These are phyloP conservation scores for Cercospora sesami DNA, from an alignment of 2,329 filamentous ascomycete species.

Conservation along the genomic window DNA sequence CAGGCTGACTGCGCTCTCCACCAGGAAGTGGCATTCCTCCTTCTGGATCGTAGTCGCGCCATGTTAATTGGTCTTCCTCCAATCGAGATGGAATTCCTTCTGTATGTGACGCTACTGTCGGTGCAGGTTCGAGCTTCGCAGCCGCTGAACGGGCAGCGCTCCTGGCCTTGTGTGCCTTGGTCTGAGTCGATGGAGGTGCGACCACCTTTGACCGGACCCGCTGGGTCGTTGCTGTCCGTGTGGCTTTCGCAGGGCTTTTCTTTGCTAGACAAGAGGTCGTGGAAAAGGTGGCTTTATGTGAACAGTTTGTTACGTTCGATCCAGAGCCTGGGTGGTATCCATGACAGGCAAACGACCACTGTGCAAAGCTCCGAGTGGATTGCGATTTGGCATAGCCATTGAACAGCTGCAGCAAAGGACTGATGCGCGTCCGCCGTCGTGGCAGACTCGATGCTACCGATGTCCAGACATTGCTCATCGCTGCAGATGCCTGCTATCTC, in stretches of 20 bases:
- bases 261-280: conserved; percentile 12
- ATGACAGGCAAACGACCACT: conserved; percentile 6
- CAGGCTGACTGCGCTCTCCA: conserved; percentile 33
- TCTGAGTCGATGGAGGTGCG: not conserved
- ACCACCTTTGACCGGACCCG: not conserved
- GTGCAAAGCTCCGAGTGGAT: conserved; percentile 15
- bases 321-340: not conserved
- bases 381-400: conserved; percentile 31
- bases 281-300: conserved; percentile 13
- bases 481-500: not conserved
- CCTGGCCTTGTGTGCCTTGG: conserved; percentile 10
- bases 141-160: conserved; percentile 5
- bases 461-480: conserved; percentile 40
- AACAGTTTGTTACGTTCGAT: not conserved
- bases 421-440: conserved; percentile 22
- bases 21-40: conserved; percentile 40
- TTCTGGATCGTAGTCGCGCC: conserved; percentile 42
- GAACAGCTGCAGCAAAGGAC: conserved; percentile 35
- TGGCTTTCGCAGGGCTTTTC: not conserved
- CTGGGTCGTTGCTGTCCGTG: not conserved
- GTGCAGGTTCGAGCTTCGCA: conserved; percentile 31
- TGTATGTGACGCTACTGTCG: conserved; percentile 32
- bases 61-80: conserved; percentile 33
- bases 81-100: conserved; percentile 26
- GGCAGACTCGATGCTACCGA: conserved; percentile 34